Conservation (phyloP, 768 basidiomycete genomes). For the Lactarius tabidus region DNA sequence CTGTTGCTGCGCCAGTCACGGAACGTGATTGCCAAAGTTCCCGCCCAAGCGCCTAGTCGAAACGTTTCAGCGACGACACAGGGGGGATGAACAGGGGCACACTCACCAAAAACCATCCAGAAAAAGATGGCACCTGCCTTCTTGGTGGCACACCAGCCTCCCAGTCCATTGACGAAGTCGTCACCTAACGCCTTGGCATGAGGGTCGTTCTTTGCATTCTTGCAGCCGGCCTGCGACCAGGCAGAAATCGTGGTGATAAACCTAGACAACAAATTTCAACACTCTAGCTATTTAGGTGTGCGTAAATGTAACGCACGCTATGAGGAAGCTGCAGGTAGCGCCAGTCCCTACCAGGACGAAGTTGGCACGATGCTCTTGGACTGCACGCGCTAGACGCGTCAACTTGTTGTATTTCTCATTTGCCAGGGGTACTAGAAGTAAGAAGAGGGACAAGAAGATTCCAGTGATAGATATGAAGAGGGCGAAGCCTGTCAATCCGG, state of each 20-base stretch:
- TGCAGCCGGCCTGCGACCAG: slow-evolving; percentile 89
- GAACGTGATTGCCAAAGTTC: slow-evolving; percentile 60
- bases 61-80: slow-evolving; percentile 1
- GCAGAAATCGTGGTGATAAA: slow-evolving; percentile 78
- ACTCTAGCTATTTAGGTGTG: slow-evolving; percentile 13
- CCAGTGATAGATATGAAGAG: slow-evolving; percentile 72
- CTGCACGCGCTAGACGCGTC: slow-evolving; percentile 67
- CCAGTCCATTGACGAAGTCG: slow-evolving; percentile 62
- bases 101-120: slow-evolving; percentile 77
- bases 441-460: slow-evolving; percentile 68
- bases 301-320: slow-evolving; percentile 53
- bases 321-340: slow-evolving; percentile 59
- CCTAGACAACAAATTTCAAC: slow-evolving; percentile 36
- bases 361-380: slow-evolving; percentile 77
- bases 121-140: slow-evolving; percentile 88
- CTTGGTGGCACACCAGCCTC: slow-evolving; percentile 89
- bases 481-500: slow-evolving; percentile 83
- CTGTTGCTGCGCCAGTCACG: slow-evolving; percentile 77
- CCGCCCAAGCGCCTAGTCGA: slow-evolving; percentile 70
- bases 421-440: slow-evolving; percentile 72
- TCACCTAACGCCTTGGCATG: slow-evolving; percentile 58
- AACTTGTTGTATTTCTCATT: slow-evolving; percentile 87
- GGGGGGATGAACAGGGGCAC: background rate
- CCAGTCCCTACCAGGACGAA: slow-evolving; percentile 81
- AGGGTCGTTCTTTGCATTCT: slow-evolving; percentile 78